Conservation (phyloP, 768 basidiomycete species). For the Kwoniella dendrophila region DNA sequence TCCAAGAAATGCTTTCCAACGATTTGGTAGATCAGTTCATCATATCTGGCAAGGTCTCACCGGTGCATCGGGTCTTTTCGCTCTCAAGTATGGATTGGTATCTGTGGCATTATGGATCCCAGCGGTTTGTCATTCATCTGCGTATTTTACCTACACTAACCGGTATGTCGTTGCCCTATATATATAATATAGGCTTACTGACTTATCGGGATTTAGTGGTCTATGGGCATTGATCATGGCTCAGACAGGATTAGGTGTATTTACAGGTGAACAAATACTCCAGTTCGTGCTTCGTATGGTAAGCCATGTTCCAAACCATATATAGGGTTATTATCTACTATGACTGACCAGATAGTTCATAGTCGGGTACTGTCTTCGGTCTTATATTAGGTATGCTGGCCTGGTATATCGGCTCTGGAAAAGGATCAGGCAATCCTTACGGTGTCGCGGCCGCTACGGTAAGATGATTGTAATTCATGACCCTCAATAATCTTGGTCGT, state of each 20-base stretch:
- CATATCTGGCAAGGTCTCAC: constrained; percentile 57
- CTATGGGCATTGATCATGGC: constrained; percentile 67
- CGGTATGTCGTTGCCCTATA: constrained; percentile 5
- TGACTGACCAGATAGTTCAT: constrained; percentile 34
- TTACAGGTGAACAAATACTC: constrained; percentile 63
- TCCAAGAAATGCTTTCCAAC: constrained; percentile 60
- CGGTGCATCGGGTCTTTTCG: constrained; percentile 61
- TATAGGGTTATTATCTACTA: constrained; percentile 35
- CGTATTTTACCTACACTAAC: constrained; percentile 51
- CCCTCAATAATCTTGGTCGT: neutral
- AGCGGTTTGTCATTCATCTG: constrained; percentile 58
- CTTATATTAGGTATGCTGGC: constrained; percentile 51
- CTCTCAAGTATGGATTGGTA: constrained; percentile 61
- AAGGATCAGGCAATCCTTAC: constrained; percentile 63
- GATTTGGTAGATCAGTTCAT: constrained; percentile 56
- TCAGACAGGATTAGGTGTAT: constrained; percentile 65
- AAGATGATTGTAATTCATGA: neutral
- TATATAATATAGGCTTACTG: constrained; percentile 5
- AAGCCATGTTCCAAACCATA: no score
- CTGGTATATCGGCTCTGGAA: constrained; percentile 57
- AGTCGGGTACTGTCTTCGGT: constrained; percentile 47
- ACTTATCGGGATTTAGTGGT: constrained; percentile 60
- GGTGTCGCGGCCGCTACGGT: constrained; percentile 62
- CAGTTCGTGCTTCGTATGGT: constrained; percentile 62
- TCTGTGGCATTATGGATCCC: constrained; percentile 64